These are phyloP conservation scores for Fomitopsis schrenkii DNA, from an alignment of 1,284 basidiomycete genomes.

Conservation along the genomic window DNA sequence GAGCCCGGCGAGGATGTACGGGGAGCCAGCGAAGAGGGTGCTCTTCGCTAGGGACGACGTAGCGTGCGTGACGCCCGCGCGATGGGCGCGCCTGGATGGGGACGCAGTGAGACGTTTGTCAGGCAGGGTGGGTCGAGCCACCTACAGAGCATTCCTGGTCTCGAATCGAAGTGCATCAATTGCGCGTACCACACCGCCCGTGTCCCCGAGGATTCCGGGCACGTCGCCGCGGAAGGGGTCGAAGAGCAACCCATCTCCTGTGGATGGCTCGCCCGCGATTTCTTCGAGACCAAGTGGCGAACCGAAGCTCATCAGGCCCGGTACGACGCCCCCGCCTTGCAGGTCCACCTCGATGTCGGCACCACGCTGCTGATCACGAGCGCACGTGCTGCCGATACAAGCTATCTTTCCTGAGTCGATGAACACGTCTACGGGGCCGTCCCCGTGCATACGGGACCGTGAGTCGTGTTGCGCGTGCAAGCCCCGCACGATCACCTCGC, in stretches of 20 bases:
- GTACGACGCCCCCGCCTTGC: slow-evolving; percentile 51
- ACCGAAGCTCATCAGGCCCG: slow-evolving; percentile 58
- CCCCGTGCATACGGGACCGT: slow-evolving; percentile 10
- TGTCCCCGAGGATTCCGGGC: slow-evolving; percentile 45
- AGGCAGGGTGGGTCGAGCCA: slow-evolving; percentile 9
- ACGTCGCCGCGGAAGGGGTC: slow-evolving; percentile 45
- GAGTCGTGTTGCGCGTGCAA: slow-evolving; percentile 6
- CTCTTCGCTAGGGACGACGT: slow-evolving; percentile 57
- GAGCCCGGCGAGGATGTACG: slow-evolving; percentile 51
- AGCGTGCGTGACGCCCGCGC: slow-evolving; percentile 53
- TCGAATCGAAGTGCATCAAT: slow-evolving; percentile 73
- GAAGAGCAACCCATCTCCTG: slow-evolving; percentile 59
- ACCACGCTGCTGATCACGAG: slow-evolving; percentile 7
- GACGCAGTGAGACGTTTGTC: neutral
- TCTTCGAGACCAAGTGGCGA: slow-evolving; percentile 56
- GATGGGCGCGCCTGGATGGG: slow-evolving; percentile 49
- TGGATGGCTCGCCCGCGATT: slow-evolving; percentile 60
- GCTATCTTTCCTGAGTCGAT: slow-evolving; percentile 22
- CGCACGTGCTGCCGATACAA: slow-evolving; percentile 17
- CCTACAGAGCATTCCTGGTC: slow-evolving; percentile 67
- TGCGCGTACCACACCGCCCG: slow-evolving; percentile 53
- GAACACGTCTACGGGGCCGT: slow-evolving; percentile 19
- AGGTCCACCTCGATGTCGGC: slow-evolving; percentile 35
- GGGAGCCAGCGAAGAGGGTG: slow-evolving; percentile 56
- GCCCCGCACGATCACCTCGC: slow-evolving; percentile 35